Evolutionary conservation across 2,329 filamentous ascomycete species (phyloP), one percentile per base, ranked within the genome.

Genomic region (Xylariaceae sp.): DNA sequence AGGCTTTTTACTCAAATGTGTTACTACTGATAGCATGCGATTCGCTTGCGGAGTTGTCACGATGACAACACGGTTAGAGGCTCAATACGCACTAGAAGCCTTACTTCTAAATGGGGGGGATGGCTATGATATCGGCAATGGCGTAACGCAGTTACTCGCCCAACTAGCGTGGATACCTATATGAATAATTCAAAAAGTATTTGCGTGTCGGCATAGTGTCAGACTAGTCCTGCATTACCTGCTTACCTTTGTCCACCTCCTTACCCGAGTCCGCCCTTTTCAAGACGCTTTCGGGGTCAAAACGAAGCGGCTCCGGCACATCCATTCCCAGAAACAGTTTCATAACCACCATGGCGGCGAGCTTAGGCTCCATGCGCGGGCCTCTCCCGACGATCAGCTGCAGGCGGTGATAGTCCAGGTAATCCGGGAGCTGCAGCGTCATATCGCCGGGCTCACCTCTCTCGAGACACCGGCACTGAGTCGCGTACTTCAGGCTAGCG

Each of bases 301-400:
- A 37, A 3, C 40, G 19, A 14, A 65, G 32, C 19, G 37, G 14
- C n/a, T 52, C 43, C 4, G 63, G 63, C 1, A 66, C 44, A 1
- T 48, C 20, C 20, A 66, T 40, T 0, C 60, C 59, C 3, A 67
- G 40, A 21, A 60, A 64, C 1, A 63, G 7, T 7, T 67, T 67
- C 64, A 67, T 64, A 5, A 53, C 46, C 1, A 64, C 60, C 45
- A 67, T 64, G 14, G 60, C 62, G 1, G 65, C 65, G 5, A 62
- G 43, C 18, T 58, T 60, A 1, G 54, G 55, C n/a, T 60, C 59
- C 20, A 67, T 55, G 9, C 42, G 51, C 19, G 50, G 56, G 3
- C 45, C 46, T 12, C 20, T 42, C 4, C 4, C 21, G 12, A 47
- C 16, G 20, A 56, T 57, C 5, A 61, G 61, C n/a, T 43, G 16